Percentiles rank a stretch among this genome's conserved stretches.
Conservation (phyloP, 73 alveolate genomes). For the Diophrys appendiculata region DNA sequence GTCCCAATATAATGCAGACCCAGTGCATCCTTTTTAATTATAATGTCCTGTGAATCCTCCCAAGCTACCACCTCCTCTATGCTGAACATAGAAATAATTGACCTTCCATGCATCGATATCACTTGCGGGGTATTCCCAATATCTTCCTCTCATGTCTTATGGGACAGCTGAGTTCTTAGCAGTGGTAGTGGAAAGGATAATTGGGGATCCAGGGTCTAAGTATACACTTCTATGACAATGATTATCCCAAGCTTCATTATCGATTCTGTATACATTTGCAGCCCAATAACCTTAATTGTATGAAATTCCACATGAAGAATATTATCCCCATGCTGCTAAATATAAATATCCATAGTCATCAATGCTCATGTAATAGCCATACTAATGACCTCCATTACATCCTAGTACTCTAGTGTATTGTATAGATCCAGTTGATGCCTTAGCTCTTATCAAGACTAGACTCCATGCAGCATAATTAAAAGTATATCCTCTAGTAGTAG, state of each 20-base stretch:
- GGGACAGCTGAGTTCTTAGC: not conserved
- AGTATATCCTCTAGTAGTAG: not conserved
- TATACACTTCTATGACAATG: not conserved
- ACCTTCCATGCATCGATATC: not conserved
- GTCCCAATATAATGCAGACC: not conserved
- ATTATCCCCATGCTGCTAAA: not conserved
- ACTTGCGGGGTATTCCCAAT: not conserved
- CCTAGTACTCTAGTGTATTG: not conserved
- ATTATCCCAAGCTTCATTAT: not conserved
- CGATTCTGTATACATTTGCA: not conserved
- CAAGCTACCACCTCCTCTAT: not conserved
- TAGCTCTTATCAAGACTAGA: not conserved
- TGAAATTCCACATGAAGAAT: not conserved
- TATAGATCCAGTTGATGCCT: not conserved
- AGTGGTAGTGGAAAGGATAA: not conserved
- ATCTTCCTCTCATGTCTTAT: not conserved
- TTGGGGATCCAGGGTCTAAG: not conserved
- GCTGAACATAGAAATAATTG: not conserved
- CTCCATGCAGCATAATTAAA: not conserved
- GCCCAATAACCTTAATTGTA: not conserved
- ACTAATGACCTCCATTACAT: not conserved
- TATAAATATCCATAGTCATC: not conserved
- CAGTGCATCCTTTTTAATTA: not conserved
- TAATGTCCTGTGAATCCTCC: not conserved
- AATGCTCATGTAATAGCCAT: not conserved